Evolutionary conservation across 2,329 filamentous ascomycete species (phyloP).

Genomic region (Fusarium pseudograminearum): DNA sequence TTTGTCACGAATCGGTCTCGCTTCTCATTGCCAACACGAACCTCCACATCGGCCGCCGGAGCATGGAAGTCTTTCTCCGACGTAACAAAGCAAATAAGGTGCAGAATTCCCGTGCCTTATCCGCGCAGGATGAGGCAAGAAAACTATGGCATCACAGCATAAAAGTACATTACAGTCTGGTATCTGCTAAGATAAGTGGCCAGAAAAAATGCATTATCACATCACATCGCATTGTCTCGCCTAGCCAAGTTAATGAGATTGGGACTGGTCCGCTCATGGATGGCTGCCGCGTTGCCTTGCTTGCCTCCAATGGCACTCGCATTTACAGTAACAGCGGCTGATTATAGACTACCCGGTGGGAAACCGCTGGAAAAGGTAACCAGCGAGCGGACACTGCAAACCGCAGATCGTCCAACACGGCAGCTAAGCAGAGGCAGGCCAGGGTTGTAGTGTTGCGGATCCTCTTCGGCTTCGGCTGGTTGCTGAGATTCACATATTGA

Average conservation of each 20-base stretch:
- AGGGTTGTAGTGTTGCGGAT: conserved; percentile 43
- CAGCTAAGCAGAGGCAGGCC: conserved; percentile 41
- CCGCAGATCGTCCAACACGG: conserved; percentile 46
- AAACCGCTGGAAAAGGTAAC: conserved; percentile 32
- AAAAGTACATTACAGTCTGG: conserved; percentile 7
- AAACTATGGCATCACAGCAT: conserved; percentile 1
- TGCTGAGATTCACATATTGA: conserved; percentile 42
- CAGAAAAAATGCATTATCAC: conserved; percentile 43
- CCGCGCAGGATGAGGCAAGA: conserved; percentile 31
- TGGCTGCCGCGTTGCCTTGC: conserved; percentile 41
- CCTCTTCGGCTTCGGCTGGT: conserved; percentile 35
- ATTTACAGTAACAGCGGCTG: conserved; percentile 29
- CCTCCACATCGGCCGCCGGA: conserved; percentile 21
- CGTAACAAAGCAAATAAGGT: conserved; percentile 29
- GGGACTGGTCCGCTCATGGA: conserved; percentile 42
- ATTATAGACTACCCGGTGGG: conserved; percentile 31
- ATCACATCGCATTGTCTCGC: conserved; percentile 46
- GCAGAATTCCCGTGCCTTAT: conserved; percentile 41
- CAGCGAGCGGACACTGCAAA: conserved; percentile 38
- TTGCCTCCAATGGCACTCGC: conserved; percentile 38
- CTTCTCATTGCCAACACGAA: conserved; percentile 8
- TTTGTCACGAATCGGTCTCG: conserved; percentile 12
- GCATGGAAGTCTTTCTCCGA: conserved; percentile 26
- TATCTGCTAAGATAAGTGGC: conserved; percentile 35
- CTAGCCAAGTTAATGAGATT: conserved; percentile 38